A percentile compares a stretch with the other conserved stretches of the same genome.
phyloP scores from a whole-genome alignment of 177 flowering plant genomes.

The Tripterygium wilfordii region DNA sequence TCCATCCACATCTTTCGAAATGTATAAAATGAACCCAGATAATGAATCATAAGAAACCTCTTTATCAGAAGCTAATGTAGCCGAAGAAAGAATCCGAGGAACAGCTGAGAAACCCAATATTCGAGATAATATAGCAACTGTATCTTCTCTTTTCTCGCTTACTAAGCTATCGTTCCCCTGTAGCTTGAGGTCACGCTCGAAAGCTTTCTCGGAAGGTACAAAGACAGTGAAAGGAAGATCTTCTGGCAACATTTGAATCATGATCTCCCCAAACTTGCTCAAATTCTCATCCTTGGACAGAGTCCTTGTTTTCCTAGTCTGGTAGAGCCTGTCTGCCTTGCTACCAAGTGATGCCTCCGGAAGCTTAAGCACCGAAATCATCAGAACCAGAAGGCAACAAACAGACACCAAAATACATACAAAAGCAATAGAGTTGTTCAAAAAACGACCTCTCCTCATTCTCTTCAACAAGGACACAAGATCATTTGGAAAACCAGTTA shows the following conservation, averaged over 20 bases:
- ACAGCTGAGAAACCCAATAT: slow-evolving; percentile 69
- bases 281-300: slow-evolving; percentile 12
- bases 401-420: slow-evolving; percentile 29
- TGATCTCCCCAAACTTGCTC: slow-evolving; percentile 58
- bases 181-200: slow-evolving; percentile 47
- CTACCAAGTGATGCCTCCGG: slow-evolving; percentile 23
- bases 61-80: slow-evolving; percentile 20
- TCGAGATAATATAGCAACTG: slow-evolving; percentile 57
- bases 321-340: slow-evolving; percentile 1
- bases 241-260: slow-evolving; percentile 76
- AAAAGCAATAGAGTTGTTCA: slow-evolving; percentile 33
- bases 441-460: slow-evolving; percentile 22
- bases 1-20: slow-evolving; percentile 39
- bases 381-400: slow-evolving; percentile 37
- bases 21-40: slow-evolving; percentile 53
- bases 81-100: slow-evolving; percentile 44
- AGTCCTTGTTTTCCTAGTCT: slow-evolving; percentile 5
- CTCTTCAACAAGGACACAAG: background rate
- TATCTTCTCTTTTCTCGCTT: slow-evolving; percentile 32
- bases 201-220: slow-evolving; percentile 71
- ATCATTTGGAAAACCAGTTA: background rate
- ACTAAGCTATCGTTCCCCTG: slow-evolving; percentile 27
- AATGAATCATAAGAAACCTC: slow-evolving; percentile 55
- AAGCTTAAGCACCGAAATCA: slow-evolving; percentile 36
- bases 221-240: slow-evolving; percentile 86